These are phyloP conservation scores for Torulaspora globosa DNA, from an alignment of 1,139 yeast genomes.

Conservation along the genomic window DNA sequence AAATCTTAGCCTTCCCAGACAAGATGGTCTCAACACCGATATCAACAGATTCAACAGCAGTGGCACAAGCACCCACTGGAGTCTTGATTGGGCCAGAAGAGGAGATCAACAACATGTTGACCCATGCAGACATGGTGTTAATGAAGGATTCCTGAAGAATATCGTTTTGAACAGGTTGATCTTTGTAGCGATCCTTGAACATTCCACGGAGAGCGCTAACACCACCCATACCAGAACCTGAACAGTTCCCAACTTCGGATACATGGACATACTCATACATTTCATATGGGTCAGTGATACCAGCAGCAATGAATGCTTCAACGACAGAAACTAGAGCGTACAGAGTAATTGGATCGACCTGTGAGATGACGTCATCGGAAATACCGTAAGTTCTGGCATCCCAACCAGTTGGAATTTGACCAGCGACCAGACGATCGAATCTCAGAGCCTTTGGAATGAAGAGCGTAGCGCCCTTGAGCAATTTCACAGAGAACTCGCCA, in stretches of 20 bases:
- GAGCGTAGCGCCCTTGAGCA: slow-evolving; percentile 89
- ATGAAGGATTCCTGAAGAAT: slow-evolving; percentile 95
- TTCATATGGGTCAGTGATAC: slow-evolving; percentile 97
- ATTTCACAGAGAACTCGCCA: slow-evolving; percentile 87
- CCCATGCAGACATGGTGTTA: slow-evolving; percentile 99
- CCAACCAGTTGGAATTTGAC: slow-evolving; percentile 99
- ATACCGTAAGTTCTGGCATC: slow-evolving; percentile 92
- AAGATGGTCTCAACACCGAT: slow-evolving; percentile 90
- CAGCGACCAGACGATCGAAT: slow-evolving; percentile 95
- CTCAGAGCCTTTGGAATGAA: slow-evolving; percentile 92
- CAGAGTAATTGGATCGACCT: slow-evolving; percentile 94
- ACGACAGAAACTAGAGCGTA: slow-evolving; percentile 90
- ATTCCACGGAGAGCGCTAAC: slow-evolving; percentile 92
- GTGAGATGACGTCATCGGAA: slow-evolving; percentile 84
- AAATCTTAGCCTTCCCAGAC: slow-evolving; percentile 90
- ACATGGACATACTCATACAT: slow-evolving; percentile 97
- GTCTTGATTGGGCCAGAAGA: slow-evolving; percentile 99
- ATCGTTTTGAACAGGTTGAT: slow-evolving; percentile 93
- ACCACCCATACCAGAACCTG: slow-evolving; percentile 99
- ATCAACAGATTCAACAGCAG: slow-evolving; percentile 96
- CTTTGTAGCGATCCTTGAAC: slow-evolving; percentile 92
- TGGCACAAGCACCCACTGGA: slow-evolving; percentile 99
- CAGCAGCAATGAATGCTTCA: slow-evolving; percentile 89
- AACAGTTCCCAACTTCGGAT: slow-evolving; percentile 97
- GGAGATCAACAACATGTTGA: slow-evolving; percentile 91